A percentile compares a stretch with the other conserved stretches of the same genome.
These are phyloP conservation scores for Cercis canadensis DNA, from an alignment of 306 rosid species.

Conservation along the genomic window DNA sequence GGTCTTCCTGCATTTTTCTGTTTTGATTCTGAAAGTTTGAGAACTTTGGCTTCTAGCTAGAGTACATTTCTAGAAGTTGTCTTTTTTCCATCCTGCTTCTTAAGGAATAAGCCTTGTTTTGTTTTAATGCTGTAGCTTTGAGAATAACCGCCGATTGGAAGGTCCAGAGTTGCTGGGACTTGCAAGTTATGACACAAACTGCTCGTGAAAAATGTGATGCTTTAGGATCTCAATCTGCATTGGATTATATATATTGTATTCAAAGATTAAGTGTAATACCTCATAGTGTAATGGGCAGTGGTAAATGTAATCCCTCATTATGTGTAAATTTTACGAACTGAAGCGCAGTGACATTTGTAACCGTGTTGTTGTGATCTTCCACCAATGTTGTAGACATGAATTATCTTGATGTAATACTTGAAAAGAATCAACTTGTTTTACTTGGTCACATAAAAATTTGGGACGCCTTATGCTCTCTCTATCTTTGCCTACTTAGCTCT, in stretches of 20 bases:
- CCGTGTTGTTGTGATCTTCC: conserved; percentile 43
- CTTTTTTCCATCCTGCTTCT: neutral
- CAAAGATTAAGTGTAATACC: conserved; percentile 53
- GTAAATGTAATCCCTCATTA: conserved; percentile 50
- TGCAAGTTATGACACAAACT: conserved; percentile 90
- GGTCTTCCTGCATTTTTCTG: conserved; percentile 1
- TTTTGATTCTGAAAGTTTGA: neutral
- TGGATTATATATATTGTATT: conserved; percentile 49
- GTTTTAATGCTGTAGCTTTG: conserved; percentile 69
- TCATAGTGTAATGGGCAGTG: conserved; percentile 60
- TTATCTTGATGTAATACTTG: conserved; percentile 58
- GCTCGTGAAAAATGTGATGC: conserved; percentile 62
- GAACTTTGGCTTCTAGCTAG: neutral
- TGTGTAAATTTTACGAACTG: conserved; percentile 63
- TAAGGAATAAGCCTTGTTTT: conserved; percentile 33
- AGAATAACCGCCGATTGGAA: conserved; percentile 86
- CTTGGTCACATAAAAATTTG: no score
- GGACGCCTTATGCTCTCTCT: no score
- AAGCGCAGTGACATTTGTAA: conserved; percentile 51
- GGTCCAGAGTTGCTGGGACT: conserved; percentile 97
- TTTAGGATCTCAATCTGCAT: conserved; percentile 42
- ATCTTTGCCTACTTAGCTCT: no score
- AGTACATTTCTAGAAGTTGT: conserved; percentile 1
- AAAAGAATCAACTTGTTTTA: conserved; percentile 25
- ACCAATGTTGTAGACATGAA: conserved; percentile 46